Conservation (phyloP, 257 asterid genomes). For the Anisodus acutangulus region DNA sequence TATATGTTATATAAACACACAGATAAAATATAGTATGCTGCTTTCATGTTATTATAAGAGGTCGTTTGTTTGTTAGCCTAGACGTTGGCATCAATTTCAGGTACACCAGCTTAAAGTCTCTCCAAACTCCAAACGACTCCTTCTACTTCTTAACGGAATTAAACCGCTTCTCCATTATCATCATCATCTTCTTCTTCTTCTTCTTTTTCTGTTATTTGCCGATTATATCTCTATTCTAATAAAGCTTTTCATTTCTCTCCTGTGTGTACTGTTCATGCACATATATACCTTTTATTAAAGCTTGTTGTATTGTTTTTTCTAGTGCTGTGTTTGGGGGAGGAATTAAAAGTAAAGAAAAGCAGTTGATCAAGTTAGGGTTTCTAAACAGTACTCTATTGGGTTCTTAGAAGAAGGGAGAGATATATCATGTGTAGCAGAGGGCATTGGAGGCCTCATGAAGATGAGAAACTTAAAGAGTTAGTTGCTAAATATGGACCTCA, state of each 20-base stretch:
- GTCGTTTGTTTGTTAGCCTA: slow-evolving; percentile 58
- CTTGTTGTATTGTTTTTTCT: neutral
- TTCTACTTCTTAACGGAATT: slow-evolving; percentile 64
- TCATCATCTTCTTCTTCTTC: slow-evolving; percentile 9
- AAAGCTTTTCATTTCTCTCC: neutral
- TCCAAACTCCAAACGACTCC: slow-evolving; percentile 50
- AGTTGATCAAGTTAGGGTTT: neutral
- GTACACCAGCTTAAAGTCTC: slow-evolving; percentile 52
- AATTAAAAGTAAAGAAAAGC: neutral
- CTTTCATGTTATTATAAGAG: neutral
- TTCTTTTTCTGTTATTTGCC: neutral
- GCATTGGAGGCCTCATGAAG: slow-evolving; percentile 97
- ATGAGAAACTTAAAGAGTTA: slow-evolving; percentile 73
- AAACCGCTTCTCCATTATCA: slow-evolving; percentile 47
- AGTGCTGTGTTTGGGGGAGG: neutral
- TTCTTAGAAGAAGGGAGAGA: neutral
- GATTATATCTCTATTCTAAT: neutral
- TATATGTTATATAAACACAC: no score
- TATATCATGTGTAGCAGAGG: slow-evolving; percentile 65
- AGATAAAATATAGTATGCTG: no score
- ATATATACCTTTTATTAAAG: no score
- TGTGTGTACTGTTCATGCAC: neutral
- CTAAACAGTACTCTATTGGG: neutral
- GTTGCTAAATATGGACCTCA: slow-evolving; percentile 93
- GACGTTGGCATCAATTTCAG: slow-evolving; percentile 82